phyloP scores from a whole-genome alignment of 2,329 filamentous ascomycete species.

The Ramichloridium luteum region DNA sequence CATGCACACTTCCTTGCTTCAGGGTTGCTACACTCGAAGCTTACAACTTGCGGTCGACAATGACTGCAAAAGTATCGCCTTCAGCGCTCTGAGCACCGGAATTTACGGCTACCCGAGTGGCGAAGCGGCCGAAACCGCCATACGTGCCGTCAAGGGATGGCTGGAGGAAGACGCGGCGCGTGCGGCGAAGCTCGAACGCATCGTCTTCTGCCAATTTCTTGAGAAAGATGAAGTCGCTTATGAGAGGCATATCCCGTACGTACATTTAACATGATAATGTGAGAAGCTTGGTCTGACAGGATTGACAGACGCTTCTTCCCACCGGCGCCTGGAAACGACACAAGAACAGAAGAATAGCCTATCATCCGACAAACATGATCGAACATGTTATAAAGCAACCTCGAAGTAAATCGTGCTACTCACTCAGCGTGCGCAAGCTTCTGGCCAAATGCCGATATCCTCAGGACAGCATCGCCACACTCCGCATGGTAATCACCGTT shows the following conservation, averaged over 20 bases:
- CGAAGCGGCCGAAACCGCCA: conserved; percentile 61
- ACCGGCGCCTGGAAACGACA: no score
- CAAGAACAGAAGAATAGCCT: no score
- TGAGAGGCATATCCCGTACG: conserved; percentile 59
- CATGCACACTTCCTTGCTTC: conserved; percentile 35
- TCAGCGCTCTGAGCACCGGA: conserved; percentile 76
- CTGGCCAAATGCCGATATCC: no score
- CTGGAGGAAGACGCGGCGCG: conserved; percentile 34
- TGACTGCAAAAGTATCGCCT: conserved; percentile 60
- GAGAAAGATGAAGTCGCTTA: conserved; percentile 68
- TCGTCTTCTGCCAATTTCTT: conserved; percentile 79
- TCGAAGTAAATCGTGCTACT: no score
- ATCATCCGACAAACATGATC: no score
- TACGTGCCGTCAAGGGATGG: conserved; percentile 47
- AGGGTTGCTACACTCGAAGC: conserved; percentile 56
- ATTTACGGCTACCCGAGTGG: conserved; percentile 74
- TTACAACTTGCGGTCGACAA: conserved; percentile 60
- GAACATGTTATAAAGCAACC: no score
- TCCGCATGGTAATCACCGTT: no score
- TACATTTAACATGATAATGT: no score
- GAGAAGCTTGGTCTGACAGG: conserved; percentile 1
- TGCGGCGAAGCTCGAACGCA: conserved; percentile 47
- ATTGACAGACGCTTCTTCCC: conserved; percentile 25
- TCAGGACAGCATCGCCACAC: no score
- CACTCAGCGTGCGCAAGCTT: no score